phyloP scores from a whole-genome alignment of 352 stramenopile genomes.

The Elongisporangium prolatum region DNA sequence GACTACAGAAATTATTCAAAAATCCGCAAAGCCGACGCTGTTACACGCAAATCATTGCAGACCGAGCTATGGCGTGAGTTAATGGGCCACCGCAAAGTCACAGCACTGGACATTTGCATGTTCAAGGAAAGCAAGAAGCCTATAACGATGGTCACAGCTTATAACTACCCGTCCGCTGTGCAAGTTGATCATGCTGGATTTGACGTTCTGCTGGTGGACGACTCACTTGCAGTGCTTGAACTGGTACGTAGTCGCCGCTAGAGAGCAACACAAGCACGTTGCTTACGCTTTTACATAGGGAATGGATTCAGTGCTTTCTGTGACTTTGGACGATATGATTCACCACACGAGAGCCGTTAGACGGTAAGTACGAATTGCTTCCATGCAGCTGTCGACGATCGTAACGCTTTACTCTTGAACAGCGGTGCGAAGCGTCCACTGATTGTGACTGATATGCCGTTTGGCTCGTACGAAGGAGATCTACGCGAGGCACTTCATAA shows the following conservation, averaged over 20 bases:
- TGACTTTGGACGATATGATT: conserved; percentile 98
- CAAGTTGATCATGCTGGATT: conserved; percentile 98
- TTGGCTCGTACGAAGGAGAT: conserved; percentile 94
- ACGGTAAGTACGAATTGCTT: conserved; percentile 24
- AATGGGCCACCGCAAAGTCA: conserved; percentile 80
- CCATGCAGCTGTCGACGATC: not conserved
- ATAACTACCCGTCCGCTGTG: conserved; percentile 96
- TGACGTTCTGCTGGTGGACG: conserved; percentile 97
- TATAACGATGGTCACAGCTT: conserved; percentile 99
- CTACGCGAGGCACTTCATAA: conserved; percentile 92
- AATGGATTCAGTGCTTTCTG: conserved; percentile 87
- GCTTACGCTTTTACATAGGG: conserved; percentile 25
- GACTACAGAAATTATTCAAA: too few species aligned
- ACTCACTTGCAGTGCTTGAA: conserved; percentile 98
- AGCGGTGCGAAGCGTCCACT: conserved; percentile 84
- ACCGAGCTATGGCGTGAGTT: conserved; percentile 72
- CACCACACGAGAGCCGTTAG: conserved; percentile 97
- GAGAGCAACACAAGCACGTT: not conserved
- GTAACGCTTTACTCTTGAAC: not conserved
- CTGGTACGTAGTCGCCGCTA: conserved; percentile 75
- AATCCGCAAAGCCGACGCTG: too few species aligned
- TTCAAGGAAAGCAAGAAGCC: conserved; percentile 93
- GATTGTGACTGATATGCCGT: conserved; percentile 98
- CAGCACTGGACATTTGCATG: conserved; percentile 77
- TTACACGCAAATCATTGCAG: conserved; percentile 24